phyloP scores from a whole-genome alignment of 768 basidiomycete species.

The Suillus brevipes region DNA sequence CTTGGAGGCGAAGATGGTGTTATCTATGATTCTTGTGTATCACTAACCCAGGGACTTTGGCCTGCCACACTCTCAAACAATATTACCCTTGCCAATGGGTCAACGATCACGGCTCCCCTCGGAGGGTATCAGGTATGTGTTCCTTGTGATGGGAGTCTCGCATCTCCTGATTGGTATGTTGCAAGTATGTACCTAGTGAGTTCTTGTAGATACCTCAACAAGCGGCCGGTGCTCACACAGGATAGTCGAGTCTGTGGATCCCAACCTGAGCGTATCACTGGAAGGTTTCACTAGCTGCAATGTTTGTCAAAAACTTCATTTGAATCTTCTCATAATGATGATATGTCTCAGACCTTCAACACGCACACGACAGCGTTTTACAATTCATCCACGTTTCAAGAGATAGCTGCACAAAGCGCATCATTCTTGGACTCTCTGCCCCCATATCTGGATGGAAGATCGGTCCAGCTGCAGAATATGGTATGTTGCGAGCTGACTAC shows the following conservation, averaged over 20 bases:
- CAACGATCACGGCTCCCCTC: constrained; percentile 57
- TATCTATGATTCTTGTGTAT: constrained; percentile 65
- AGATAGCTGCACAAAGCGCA: constrained; percentile 44
- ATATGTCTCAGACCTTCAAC: constrained; percentile 44
- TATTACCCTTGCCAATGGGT: constrained; percentile 65
- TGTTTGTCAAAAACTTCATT: constrained; percentile 32
- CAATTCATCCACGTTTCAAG: constrained; percentile 48
- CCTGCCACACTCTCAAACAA: constrained; percentile 48
- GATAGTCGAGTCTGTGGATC: constrained; percentile 63
- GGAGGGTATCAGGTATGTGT: constrained; percentile 58
- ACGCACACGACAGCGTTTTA: constrained; percentile 53
- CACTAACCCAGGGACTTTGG: constrained; percentile 69
- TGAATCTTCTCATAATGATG: neutral
- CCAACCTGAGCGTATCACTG: constrained; percentile 58
- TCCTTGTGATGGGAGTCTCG: constrained; percentile 6
- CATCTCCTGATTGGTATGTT: constrained; percentile 20
- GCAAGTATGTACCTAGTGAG: constrained; percentile 44
- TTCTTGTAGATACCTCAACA: constrained; percentile 5
- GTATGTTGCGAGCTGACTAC: constrained; percentile 30
- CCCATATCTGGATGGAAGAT: constrained; percentile 54
- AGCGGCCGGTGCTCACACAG: constrained; percentile 9
- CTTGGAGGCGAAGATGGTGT: constrained; percentile 68
- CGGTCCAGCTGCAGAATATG: constrained; percentile 58
- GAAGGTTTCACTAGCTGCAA: constrained; percentile 67
- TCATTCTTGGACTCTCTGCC: constrained; percentile 50